These are phyloP conservation scores for Irpex lacteus DNA, from an alignment of 1,284 basidiomycete species.

Conservation along the genomic window DNA sequence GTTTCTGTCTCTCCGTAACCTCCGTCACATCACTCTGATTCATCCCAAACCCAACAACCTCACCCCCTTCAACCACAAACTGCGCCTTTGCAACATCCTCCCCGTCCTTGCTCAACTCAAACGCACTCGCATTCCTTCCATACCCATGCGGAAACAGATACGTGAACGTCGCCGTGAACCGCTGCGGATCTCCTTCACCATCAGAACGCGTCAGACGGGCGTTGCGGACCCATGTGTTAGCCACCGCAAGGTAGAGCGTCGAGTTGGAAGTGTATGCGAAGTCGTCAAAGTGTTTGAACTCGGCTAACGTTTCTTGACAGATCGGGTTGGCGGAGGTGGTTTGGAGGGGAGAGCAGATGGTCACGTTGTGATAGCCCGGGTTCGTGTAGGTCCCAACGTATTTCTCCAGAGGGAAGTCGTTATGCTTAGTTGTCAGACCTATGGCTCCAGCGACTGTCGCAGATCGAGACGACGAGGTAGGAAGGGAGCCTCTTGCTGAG, in stretches of 20 bases:
- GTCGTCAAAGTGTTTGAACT: slow-evolving; percentile 10
- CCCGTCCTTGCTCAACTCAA: slow-evolving; percentile 9
- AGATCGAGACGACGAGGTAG: background rate
- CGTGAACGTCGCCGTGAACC: background rate
- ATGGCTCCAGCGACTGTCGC: background rate
- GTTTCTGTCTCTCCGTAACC: slow-evolving; percentile 14
- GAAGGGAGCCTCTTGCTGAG: no score
- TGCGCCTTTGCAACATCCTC: background rate
- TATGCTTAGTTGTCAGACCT: background rate
- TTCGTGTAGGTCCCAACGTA: slow-evolving; percentile 23
- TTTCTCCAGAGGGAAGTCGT: slow-evolving; percentile 7
- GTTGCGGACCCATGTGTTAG: slow-evolving; percentile 19
- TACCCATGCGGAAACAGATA: background rate
- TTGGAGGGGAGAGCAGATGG: slow-evolving; percentile 15
- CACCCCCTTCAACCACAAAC: background rate
- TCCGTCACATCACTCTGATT: slow-evolving; percentile 15
- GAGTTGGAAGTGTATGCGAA: background rate
- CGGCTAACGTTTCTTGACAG: slow-evolving; percentile 17
- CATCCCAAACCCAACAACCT: slow-evolving; percentile 20
- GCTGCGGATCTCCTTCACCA: background rate
- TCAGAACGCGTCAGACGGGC: slow-evolving; percentile 13
- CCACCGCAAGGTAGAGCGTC: slow-evolving; percentile 16
- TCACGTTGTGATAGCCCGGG: slow-evolving; percentile 22
- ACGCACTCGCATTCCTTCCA: slow-evolving; percentile 6
- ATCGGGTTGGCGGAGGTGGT: slow-evolving; percentile 10